These are phyloP conservation scores for Dendrocalamus latiflorus DNA, from an alignment of 202 grass and related monocot genomes.

Conservation along the genomic window DNA sequence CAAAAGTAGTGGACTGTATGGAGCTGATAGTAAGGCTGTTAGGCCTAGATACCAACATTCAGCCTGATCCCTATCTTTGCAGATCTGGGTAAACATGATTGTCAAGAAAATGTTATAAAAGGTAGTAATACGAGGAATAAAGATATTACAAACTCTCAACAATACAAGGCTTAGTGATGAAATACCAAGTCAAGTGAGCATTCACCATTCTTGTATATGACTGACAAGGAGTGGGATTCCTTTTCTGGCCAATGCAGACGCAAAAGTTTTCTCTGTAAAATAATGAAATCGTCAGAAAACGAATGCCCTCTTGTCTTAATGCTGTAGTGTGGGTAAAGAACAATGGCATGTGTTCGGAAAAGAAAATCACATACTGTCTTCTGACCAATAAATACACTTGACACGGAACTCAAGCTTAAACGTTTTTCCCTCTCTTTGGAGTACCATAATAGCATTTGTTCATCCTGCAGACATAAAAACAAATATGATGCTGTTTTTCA, in stretches of 20 bases:
- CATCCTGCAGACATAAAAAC: slow-evolving; percentile 56
- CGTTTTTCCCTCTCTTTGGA: slow-evolving; percentile 75
- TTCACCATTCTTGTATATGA: no score
- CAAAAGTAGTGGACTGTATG: slow-evolving; percentile 53
- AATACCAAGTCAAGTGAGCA: slow-evolving; percentile 93
- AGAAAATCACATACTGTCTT: slow-evolving; percentile 64
- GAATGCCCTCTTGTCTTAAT: not conserved
- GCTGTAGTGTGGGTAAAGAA: not conserved
- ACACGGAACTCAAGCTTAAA: slow-evolving; percentile 64
- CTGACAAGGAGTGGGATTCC: slow-evolving; percentile 76
- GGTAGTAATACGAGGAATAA: not conserved
- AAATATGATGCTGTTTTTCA: slow-evolving; percentile 5
- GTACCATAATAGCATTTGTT: slow-evolving; percentile 80
- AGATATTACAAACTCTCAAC: not conserved
- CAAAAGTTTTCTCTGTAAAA: slow-evolving; percentile 84
- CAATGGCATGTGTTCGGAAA: not conserved
- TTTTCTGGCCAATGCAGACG: slow-evolving; percentile 71
- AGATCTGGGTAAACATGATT: slow-evolving; percentile 54
- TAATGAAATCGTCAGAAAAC: slow-evolving; percentile 27
- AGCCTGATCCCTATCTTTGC: slow-evolving; percentile 85
- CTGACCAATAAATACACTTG: slow-evolving; percentile 73
- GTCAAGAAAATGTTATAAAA: not conserved
- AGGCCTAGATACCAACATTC: slow-evolving; percentile 79
- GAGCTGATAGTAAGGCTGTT: slow-evolving; percentile 50
- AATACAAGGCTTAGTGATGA: not conserved